Evolutionary conservation across 2,329 filamentous ascomycete genomes (phyloP), one percentile per base, ranked within the genome.

Genomic region (Hypoxylon sp.): DNA sequence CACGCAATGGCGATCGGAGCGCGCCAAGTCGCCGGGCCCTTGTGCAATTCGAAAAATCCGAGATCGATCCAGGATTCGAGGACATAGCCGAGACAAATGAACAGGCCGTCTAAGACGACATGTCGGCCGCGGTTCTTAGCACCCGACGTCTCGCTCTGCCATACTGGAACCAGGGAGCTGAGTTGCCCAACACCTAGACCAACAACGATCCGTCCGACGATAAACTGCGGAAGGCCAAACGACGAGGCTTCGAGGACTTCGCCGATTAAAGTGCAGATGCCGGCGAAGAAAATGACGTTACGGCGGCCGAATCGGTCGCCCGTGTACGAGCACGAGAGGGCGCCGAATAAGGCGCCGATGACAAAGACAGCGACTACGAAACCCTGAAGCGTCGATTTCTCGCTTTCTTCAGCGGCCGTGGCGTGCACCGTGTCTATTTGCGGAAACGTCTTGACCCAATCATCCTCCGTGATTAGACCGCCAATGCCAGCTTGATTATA

Each of bases 61-160:
- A 83, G 74, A 72, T 83, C 77, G 65, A 83, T 79, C 81, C 81
- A 83, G 9, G 79, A 78, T 51, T 80, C 79, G 19, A 83, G 73
- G 3, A 79, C 78, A 61, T 76, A 78, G 23, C 78, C 77, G 25
- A 78, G 65, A 30, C 76, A 77, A 41, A 78, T 78, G 67, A 78
- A 79, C 2, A 78, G 59, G 14, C 78, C 79, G 14, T 75, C 74
- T 0, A 80, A 70, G 12, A 80, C 77, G 39, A 81, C 79, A 56
- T 79, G 75, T n/a, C 73, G 73, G 30, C 83, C 84, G 30, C 83
- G 78, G 67, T 83, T 78, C 39, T 77, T 76, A 8, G 81, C 75
- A 1, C 75, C 75, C 16, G 75, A 75, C 11, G 76, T 80, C 69
- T 82, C 79, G 25, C 76, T 75, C 67, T 78, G 77, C 77, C 79